phyloP scores from a whole-genome alignment of 257 asterid species.

The Solanum acaule region DNA sequence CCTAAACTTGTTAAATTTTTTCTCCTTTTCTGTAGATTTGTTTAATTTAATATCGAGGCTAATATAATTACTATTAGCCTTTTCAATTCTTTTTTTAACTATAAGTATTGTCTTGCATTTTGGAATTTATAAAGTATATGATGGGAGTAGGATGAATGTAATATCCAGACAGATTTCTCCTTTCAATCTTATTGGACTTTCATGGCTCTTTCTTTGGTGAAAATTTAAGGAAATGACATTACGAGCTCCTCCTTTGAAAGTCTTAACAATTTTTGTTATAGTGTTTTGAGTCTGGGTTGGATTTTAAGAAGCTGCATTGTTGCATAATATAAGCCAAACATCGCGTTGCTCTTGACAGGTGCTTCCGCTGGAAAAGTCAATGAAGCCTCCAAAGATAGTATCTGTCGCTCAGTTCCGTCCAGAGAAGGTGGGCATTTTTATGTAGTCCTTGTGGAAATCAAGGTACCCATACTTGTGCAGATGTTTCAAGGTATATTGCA shows the following conservation, averaged over 20 bases:
- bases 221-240: neutral
- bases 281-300: neutral
- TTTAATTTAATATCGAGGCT: neutral
- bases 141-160: neutral
- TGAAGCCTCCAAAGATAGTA: slow-evolving; percentile 55
- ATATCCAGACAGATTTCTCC: neutral
- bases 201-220: neutral
- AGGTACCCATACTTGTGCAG: slow-evolving; percentile 31
- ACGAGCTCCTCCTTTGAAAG: neutral
- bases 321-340: neutral
- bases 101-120: neutral
- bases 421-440: slow-evolving; percentile 80
- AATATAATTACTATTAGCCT: neutral
- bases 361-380: slow-evolving; percentile 61
- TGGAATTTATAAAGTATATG: neutral
- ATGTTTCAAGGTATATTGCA: neutral
- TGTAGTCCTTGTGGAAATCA: slow-evolving; percentile 21
- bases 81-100: neutral
- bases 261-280: neutral
- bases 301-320: neutral
- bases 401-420: slow-evolving; percentile 99
- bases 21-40: neutral
- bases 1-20: neutral
- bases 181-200: neutral
- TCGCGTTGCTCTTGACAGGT: slow-evolving; percentile 24